These are phyloP conservation scores for Plasmodium cynomolgi DNA, from an alignment of 169 alveolate genomes.

Conservation along the genomic window DNA sequence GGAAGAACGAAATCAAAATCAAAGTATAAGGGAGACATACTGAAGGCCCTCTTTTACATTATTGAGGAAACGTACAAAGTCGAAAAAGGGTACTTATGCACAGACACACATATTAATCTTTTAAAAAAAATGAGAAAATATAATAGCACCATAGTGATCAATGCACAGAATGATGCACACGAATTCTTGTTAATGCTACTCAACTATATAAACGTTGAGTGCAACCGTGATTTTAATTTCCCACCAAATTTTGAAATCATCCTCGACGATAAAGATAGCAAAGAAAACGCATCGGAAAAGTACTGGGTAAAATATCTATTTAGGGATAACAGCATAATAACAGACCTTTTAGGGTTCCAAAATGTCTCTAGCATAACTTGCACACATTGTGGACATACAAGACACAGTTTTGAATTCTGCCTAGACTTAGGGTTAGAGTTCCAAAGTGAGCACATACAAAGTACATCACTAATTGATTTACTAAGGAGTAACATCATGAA, in stretches of 20 bases:
- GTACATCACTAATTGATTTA: slow-evolving; percentile 51
- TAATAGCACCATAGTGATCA: slow-evolving; percentile 36
- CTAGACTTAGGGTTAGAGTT: slow-evolving; percentile 66
- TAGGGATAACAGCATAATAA: slow-evolving; percentile 65
- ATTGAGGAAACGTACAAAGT: slow-evolving; percentile 34
- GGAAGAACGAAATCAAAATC: slow-evolving; percentile 42
- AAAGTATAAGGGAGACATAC: slow-evolving; percentile 68
- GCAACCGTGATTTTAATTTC: slow-evolving; percentile 39
- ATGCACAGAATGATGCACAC: slow-evolving; percentile 74
- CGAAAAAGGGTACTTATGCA: slow-evolving; percentile 14
- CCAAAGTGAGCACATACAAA: slow-evolving; percentile 37
- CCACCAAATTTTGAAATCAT: slow-evolving; percentile 38
- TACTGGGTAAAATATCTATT: slow-evolving; percentile 69
- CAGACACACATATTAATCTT: slow-evolving; percentile 61
- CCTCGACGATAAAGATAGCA: slow-evolving; percentile 57
- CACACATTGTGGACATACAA: slow-evolving; percentile 63
- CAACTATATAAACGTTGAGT: slow-evolving; percentile 58
- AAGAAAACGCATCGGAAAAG: slow-evolving; percentile 70
- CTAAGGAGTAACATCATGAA: slow-evolving; percentile 38
- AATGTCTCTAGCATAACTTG: slow-evolving; percentile 67
- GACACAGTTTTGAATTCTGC: slow-evolving; percentile 73
- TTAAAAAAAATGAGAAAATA: slow-evolving; percentile 58
- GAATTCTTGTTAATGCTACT: slow-evolving; percentile 51
- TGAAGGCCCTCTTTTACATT: slow-evolving; percentile 33
- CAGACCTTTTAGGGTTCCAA: slow-evolving; percentile 73